Evolutionary conservation across 176 grass and related monocot species (phyloP).

Genomic region (Dendrocalamus sinicus): DNA sequence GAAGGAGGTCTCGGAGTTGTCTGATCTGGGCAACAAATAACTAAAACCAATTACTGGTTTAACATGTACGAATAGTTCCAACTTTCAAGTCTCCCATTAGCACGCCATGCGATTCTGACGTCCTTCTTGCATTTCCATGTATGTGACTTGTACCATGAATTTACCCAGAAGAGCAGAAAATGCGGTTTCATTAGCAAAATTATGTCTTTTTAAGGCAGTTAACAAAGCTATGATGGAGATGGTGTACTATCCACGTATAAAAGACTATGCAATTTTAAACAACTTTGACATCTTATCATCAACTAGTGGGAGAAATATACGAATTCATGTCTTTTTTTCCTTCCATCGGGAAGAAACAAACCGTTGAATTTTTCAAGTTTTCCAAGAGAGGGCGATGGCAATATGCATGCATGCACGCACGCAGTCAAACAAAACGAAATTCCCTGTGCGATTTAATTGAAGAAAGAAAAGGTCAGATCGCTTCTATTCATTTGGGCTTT

Average conservation of each 20-base stretch:
- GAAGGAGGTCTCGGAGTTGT: neutral
- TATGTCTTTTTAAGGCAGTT: no score
- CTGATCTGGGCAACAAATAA: neutral
- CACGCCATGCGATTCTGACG: neutral
- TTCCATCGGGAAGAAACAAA: neutral
- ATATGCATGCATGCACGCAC: neutral
- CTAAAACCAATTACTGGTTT: neutral
- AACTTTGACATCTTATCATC: neutral
- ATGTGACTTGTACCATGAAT: neutral
- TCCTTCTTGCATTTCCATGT: neutral
- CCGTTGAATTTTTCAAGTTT: conserved; percentile 26
- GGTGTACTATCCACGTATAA: neutral
- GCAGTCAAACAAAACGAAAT: conserved; percentile 1
- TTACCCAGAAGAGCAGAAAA: neutral
- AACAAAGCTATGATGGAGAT: no score
- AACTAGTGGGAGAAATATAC: neutral
- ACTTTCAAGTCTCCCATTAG: neutral
- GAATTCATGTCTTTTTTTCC: neutral
- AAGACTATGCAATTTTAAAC: neutral
- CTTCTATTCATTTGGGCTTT: neutral
- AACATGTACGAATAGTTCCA: neutral
- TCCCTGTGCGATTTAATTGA: neutral
- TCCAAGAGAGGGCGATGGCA: neutral
- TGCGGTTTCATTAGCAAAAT: neutral
- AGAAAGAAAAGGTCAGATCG: neutral